Evolutionary conservation across 768 basidiomycete species (phyloP).

Genomic region (Termitomyces titanicus): DNA sequence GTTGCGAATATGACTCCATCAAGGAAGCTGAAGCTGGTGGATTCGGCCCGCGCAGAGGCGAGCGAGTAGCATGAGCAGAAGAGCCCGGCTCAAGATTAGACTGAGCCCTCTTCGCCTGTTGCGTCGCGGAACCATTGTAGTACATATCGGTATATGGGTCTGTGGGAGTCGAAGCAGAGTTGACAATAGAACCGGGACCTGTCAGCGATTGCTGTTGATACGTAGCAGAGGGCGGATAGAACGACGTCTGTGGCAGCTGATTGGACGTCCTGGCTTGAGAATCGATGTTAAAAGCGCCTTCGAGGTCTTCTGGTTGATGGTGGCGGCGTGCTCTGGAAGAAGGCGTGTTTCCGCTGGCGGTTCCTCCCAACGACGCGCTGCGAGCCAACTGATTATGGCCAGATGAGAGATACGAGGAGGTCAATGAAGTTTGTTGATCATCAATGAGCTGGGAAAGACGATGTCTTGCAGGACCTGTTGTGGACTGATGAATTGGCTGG

Average conservation of each 20-base stretch:
- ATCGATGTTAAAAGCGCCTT: conserved; percentile 42
- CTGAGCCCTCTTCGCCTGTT: conserved; percentile 53
- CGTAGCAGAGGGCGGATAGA: conserved; percentile 55
- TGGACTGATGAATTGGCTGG: conserved; percentile 47
- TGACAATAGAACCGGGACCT: conserved; percentile 28
- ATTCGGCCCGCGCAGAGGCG: conserved; percentile 58
- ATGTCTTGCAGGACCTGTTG: too few relatives aligned
- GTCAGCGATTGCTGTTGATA: conserved; percentile 53
- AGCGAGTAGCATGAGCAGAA: conserved; percentile 49
- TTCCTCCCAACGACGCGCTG: conserved; percentile 62
- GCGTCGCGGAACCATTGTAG: conserved; percentile 46
- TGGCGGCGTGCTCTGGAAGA: conserved; percentile 57
- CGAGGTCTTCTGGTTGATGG: conserved; percentile 68
- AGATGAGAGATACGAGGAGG: conserved; percentile 50
- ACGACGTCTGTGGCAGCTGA: conserved; percentile 41
- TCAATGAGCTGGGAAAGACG: conserved; percentile 67
- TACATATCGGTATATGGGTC: conserved; percentile 63
- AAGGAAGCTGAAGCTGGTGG: conserved; percentile 42
- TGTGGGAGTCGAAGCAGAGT: conserved; percentile 31
- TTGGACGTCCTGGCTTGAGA: conserved; percentile 37
- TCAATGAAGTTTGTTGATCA: conserved; percentile 44
- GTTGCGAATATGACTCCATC: conserved; percentile 71
- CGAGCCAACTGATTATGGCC: conserved; percentile 54
- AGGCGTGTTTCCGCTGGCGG: conserved; percentile 31
- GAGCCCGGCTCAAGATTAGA: conserved; percentile 49